Base-by-base conservation (phyloP, 2,329 filamentous ascomycete species). In the Trichoderma sp. region DNA sequence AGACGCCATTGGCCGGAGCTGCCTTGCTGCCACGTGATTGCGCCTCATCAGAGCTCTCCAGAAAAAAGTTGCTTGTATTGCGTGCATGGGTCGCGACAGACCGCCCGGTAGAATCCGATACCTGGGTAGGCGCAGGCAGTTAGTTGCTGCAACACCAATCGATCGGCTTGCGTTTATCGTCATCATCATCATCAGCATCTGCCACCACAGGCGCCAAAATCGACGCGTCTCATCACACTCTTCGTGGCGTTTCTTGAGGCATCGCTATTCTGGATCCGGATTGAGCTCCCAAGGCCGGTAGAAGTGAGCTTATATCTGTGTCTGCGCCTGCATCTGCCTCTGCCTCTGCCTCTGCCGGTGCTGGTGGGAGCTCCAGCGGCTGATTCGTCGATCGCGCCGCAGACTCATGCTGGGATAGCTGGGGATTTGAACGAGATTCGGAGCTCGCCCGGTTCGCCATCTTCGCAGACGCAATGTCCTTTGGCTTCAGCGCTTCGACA, bases 401-500 rank as follows among this genome's bases (percentile, higher is more conserved):
- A 62, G 44, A 58, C 64, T 41, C 59, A 66, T 66, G 64, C 50
- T 50, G 30, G 15, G 41, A 47, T 43, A 43, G 52, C 39, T 43
- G 47, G 54, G 47, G 54, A 15, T 39, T 26, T 30, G 21, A 48
- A 54, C 52, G 59, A 57, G 59, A 63, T 63, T 63, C 58, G 59
- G 64, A 57, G 59, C 44, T 48, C 58, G 48, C 59, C 59, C 50
- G 64, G 51, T 43, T 43, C 28, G n/a, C 47, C 55, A 24, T 44
- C 56, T 50, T 45, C 7, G 34, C 59, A 44, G 19, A 47, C 21
- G 74, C 75, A 70, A 88, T 92, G 89, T 86, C 88, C 64, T 90
- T 90, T 77, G 81, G 83, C 75, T 88, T 88, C 75, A 79, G 76
- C 68, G 83, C 77, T 71, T 75, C 81, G 63, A 78, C 76, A 63